Evolutionary conservation across 768 basidiomycete species (phyloP).

Genomic region (Amanita jacksonii): DNA sequence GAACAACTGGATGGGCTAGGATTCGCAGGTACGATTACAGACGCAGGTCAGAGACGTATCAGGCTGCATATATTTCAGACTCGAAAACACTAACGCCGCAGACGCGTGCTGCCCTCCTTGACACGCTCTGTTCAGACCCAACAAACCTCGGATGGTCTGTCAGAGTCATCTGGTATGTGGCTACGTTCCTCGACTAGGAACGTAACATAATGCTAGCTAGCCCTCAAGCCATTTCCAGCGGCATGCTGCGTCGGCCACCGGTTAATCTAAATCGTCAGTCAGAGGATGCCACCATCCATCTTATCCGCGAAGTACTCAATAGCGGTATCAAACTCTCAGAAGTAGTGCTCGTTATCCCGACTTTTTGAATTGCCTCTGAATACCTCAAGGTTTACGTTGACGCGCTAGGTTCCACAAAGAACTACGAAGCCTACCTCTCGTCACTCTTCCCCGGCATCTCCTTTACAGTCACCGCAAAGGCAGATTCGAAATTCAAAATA

Average conservation of each 20-base stretch:
- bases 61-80: conserved; percentile 42
- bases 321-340: conserved; percentile 73
- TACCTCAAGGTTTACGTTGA: conserved; percentile 80
- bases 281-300: conserved; percentile 79
- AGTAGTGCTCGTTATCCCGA: conserved; percentile 27
- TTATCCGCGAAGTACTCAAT: conserved; percentile 82
- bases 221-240: conserved; percentile 83
- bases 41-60: neutral
- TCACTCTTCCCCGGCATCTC: conserved; percentile 71
- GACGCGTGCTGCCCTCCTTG: conserved; percentile 53
- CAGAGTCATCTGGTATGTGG: conserved; percentile 53
- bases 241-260: conserved; percentile 82
- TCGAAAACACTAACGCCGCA: conserved; percentile 83
- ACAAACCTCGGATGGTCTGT: conserved; percentile 76
- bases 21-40: conserved; percentile 63
- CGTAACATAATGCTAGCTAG: conserved; percentile 26
- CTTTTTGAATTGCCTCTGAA: neutral
- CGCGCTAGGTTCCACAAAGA: conserved; percentile 79
- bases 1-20: conserved; percentile 70
- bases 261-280: conserved; percentile 83
- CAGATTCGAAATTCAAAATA: conserved; percentile 93
- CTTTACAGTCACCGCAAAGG: conserved; percentile 88
- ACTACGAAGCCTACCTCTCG: conserved; percentile 80
- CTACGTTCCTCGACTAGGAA: neutral
- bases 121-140: conserved; percentile 60